Evolutionary conservation across 2,329 filamentous ascomycete genomes (phyloP), one percentile per base, ranked within the genome.

Genomic region (Calcarisporium arbuscula): DNA sequence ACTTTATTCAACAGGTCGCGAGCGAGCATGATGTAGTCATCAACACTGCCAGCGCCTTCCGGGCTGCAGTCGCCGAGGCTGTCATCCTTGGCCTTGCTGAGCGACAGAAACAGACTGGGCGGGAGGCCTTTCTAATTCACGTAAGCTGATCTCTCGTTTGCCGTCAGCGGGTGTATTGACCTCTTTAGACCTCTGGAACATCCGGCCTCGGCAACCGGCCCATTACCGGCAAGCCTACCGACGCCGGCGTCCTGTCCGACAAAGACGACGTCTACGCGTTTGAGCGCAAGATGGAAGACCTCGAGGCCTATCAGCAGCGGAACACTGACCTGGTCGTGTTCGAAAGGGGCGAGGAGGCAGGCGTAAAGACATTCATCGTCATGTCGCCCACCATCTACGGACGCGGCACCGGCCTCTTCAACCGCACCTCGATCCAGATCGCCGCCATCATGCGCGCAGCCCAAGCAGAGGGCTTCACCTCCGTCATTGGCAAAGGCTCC

Each of bases 351-450:
- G 41, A 63, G 12, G 49, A 54, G 14, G 28, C 54, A 0, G 56
- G 58, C 4, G 60, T 75, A 3, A 60, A 61, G 36, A 67, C 68
- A 0, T 52, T 63, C 28, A 56, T 69, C 30, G 52, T 74, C 28
- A 67, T 67, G 57, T 53, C 58, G 1, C 66, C 65, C 1, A 58
- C 60, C 4, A 67, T 74, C 30, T 74, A 64, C 44, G 70, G 70
- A 14, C 36, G 44, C 2, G 65, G 67, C 6, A 54, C 50, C 1
- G 68, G 67, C 2, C 44, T 56, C 0, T 69, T 66, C 45, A 62
- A 68, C 23, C 50, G 40, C 8, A 40, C 43, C 2, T 59, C 59
- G 11, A 53, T 62, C 17, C 61, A 68, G 41, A 52, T 68, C 14
- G 60, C 45, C n/a, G 45, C 39, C 8, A 40, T 62, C 8, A 55